Evolutionary conservation across 352 stramenopile species (phyloP).

Genomic region (Globisporangium nunn): DNA sequence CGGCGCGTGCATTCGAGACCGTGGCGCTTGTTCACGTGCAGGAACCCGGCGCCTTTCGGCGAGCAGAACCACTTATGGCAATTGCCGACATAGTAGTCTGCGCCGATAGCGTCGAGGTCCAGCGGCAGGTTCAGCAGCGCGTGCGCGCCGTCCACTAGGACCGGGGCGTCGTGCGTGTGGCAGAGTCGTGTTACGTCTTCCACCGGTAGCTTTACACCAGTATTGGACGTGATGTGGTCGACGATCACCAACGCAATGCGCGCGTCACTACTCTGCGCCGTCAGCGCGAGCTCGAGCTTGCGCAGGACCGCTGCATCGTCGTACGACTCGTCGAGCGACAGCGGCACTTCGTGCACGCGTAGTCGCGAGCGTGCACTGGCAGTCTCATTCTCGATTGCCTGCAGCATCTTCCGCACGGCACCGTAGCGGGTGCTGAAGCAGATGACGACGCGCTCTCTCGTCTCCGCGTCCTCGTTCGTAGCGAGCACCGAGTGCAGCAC

Average conservation of each 20-base stretch:
- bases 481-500: constrained; percentile 55
- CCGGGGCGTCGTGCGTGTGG: constrained; percentile 33
- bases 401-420: constrained; percentile 91
- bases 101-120: constrained; percentile 48
- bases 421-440: constrained; percentile 87
- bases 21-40: constrained; percentile 58
- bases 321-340: constrained; percentile 58
- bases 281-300: constrained; percentile 27
- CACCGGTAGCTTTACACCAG: constrained; percentile 84
- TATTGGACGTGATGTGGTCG: constrained; percentile 93
- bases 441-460: constrained; percentile 35
- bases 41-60: constrained; percentile 79
- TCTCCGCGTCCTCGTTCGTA: not conserved
- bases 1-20: constrained; percentile 1
- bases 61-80: constrained; percentile 95
- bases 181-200: constrained; percentile 65
- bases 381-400: constrained; percentile 18
- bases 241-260: constrained; percentile 71
- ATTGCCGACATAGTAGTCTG: constrained; percentile 93
- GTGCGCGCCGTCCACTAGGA: constrained; percentile 91
- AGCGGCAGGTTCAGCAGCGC: constrained; percentile 79
- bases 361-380: constrained; percentile 6
- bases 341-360: constrained; percentile 44
- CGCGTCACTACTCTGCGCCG: constrained; percentile 17
- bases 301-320: constrained; percentile 43